phyloP scores from a whole-genome alignment of 2,329 filamentous ascomycete genomes.

The Ophiognomonia clavigignenti-juglandacearum region DNA sequence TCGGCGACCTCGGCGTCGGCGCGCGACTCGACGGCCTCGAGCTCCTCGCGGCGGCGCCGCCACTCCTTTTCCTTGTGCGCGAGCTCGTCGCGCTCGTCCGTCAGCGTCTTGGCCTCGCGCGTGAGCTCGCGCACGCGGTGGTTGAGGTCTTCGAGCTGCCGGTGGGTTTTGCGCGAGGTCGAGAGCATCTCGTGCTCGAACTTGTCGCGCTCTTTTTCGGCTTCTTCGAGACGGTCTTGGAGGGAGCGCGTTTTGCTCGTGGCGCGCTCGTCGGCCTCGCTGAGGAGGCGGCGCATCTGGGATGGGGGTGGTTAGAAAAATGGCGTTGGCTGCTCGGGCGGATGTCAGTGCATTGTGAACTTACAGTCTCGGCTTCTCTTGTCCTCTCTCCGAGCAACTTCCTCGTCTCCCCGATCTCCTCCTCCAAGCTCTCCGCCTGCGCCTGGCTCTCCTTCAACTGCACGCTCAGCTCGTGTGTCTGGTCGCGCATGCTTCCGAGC shows the following conservation, averaged over 20 bases:
- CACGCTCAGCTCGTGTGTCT: slow-evolving; percentile 79
- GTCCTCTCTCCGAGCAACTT: slow-evolving; percentile 81
- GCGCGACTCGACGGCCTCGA: slow-evolving; percentile 66
- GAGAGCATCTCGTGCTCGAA: slow-evolving; percentile 86
- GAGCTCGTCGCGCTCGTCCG: slow-evolving; percentile 73
- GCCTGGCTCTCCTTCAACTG: slow-evolving; percentile 87
- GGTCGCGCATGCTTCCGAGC: slow-evolving; percentile 88
- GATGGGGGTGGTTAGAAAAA: neutral
- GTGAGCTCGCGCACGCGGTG: slow-evolving; percentile 76
- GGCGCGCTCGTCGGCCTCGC: slow-evolving; percentile 78
- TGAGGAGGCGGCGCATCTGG: slow-evolving; percentile 75
- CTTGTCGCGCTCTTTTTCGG: slow-evolving; percentile 88
- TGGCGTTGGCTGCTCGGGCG: no score
- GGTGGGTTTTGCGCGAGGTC: slow-evolving; percentile 66
- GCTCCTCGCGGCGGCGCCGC: slow-evolving; percentile 67
- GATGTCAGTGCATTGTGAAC: no score
- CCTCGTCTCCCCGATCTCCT: slow-evolving; percentile 86
- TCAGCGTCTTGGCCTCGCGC: slow-evolving; percentile 64
- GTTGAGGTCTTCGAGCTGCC: slow-evolving; percentile 85
- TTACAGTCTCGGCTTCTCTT: slow-evolving; percentile 74
- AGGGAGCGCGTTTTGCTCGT: slow-evolving; percentile 83
- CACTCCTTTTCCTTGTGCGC: slow-evolving; percentile 70
- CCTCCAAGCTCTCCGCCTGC: slow-evolving; percentile 80
- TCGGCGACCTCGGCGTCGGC: slow-evolving; percentile 71
- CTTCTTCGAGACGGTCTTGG: slow-evolving; percentile 80